Evolutionary conservation across 805 yeast genomes (phyloP).

Genomic region (Pichia eremophila): DNA sequence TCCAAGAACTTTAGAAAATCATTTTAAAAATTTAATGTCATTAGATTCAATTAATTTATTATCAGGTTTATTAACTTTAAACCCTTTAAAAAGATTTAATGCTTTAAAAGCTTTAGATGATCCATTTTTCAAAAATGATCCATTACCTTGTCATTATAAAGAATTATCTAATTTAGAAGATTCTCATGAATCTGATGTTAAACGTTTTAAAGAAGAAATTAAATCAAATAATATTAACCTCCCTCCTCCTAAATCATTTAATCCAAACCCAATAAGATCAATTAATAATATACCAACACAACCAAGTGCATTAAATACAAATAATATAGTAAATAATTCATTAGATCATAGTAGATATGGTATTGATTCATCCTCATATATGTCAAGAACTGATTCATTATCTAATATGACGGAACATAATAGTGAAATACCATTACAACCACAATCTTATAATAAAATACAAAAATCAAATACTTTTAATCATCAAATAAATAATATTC

Average conservation of each 20-base stretch:
- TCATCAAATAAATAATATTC: not conserved
- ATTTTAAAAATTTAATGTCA: constrained; percentile 30
- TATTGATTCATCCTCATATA: constrained; percentile 2
- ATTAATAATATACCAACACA: not conserved
- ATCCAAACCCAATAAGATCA: not conserved
- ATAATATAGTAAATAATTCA: not conserved
- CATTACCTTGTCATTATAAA: constrained; percentile 47
- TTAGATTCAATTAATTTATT: constrained; percentile 47
- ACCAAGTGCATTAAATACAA: constrained; percentile 17
- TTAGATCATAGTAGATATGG: constrained; percentile 10
- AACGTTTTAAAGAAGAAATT: constrained; percentile 38
- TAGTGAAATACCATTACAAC: not conserved
- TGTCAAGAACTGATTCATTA: constrained; percentile 1
- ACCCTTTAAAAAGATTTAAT: constrained; percentile 67
- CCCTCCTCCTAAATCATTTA: not conserved
- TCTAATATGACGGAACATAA: not conserved
- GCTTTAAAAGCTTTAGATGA: constrained; percentile 72
- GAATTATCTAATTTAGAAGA: constrained; percentile 68
- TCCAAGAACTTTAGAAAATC: constrained; percentile 35
- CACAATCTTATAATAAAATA: not conserved
- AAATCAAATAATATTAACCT: constrained; percentile 7
- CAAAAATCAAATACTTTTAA: not conserved
- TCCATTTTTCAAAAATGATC: constrained; percentile 56
- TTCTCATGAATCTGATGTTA: constrained; percentile 80
- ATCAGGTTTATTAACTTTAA: constrained; percentile 50